Base-by-base conservation (phyloP, 2,329 filamentous ascomycete species). In the Colletotrichum nymphaeae region DNA sequence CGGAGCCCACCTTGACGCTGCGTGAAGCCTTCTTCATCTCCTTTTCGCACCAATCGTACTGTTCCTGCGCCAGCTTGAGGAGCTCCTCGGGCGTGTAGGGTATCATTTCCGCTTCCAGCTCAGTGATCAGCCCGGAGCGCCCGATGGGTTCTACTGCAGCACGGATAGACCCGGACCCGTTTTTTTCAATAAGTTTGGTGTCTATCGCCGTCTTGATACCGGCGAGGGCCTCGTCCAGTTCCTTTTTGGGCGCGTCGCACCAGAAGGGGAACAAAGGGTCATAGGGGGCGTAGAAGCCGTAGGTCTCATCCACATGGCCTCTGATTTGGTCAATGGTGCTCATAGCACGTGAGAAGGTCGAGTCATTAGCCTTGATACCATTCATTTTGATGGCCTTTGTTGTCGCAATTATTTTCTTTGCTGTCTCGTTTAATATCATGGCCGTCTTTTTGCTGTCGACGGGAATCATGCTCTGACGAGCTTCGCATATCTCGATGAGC, bases 231-330 rank as follows among this genome's bases (percentile, higher is more conserved):
- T 75, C 72, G 28, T 85, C 78, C 3, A 88, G 79, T 2, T 80
- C 77, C 2, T 79, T 76, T 75, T 86, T 88, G 1, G 88, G 87
- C 6, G 81, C 78, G 0, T 81, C 78, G 0, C 86, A 84, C 89
- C 89, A 91, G 87, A 88, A 91, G 55, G 88, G 85, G 67, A 90
- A 90, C 16, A 84, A 69, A 0, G 89, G 88, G 74, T 91, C 87
- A 75, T 91, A 91, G 3, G 85, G 85, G 35, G 82, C 80, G 77
- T 89, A 91, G 76, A 90, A 91, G 0, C 62, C 72, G 67, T 83
- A 85, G 76, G 85, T 86, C 74, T 91, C 88, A 2, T 79, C 74
- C 0, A 91, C 78, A 62, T 85, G 83, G 0, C 42, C 63, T 0
- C 81, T 79, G 5, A 91, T 77, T 30, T 85, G 78, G 4, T 80